These are phyloP conservation scores for Carex arenaria DNA, from an alignment of 202 grass and related monocot genomes.

Conservation along the genomic window DNA sequence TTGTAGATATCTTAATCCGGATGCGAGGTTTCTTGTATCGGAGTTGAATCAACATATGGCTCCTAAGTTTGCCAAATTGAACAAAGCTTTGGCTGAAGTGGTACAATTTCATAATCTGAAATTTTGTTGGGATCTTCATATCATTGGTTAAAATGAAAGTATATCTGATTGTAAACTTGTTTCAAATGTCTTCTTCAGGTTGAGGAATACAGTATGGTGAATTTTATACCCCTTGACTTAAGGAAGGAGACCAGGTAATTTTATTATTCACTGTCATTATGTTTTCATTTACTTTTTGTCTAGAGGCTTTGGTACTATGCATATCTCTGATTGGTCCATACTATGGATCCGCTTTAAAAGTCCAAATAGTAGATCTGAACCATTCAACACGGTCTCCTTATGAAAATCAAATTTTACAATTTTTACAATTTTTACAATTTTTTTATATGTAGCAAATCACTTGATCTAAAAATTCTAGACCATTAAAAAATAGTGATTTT, in stretches of 20 bases:
- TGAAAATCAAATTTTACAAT: too few relatives aligned
- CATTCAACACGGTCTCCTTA: too few relatives aligned
- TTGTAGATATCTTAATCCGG: conserved; percentile 78
- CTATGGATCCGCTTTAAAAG: too few relatives aligned
- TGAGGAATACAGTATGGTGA: conserved; percentile 98
- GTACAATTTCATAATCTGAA: conserved; percentile 34
- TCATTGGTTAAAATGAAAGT: not conserved
- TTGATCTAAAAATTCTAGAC: too few relatives aligned
- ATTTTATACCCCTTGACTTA: conserved; percentile 88
- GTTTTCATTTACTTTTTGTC: not conserved
- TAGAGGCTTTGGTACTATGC: too few relatives aligned
- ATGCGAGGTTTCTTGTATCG: conserved; percentile 68
- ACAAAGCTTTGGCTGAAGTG: conserved; percentile 82
- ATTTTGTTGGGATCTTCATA: not conserved
- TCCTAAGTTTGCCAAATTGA: conserved; percentile 80
- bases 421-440: too few relatives aligned
- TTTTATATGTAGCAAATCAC: too few relatives aligned
- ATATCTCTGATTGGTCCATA: too few relatives aligned
- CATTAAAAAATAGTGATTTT: too few relatives aligned
- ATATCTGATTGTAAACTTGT: not conserved
- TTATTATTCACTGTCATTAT: not conserved
- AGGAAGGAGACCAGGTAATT: conserved; percentile 94
- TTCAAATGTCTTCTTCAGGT: conserved; percentile 39
- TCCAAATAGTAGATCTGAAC: too few relatives aligned
- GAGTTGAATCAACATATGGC: conserved; percentile 91